These are phyloP conservation scores for Colletotrichum eremochloae DNA, from an alignment of 2,329 filamentous ascomycete species.

Conservation along the genomic window DNA sequence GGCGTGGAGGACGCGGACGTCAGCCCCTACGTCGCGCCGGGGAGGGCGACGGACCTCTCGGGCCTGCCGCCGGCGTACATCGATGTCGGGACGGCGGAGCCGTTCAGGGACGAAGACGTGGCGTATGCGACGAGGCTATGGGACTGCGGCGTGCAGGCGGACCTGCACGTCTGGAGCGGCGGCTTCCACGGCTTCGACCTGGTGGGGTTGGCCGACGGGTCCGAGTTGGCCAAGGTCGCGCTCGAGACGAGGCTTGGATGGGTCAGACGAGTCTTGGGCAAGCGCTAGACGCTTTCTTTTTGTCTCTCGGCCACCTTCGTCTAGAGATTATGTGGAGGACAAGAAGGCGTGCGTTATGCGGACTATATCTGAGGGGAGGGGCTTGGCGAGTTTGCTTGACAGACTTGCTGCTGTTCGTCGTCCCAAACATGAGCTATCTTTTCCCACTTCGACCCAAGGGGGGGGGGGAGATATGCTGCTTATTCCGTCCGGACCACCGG, in stretches of 20 bases:
- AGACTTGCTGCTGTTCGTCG: neutral
- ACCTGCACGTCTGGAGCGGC: conserved; percentile 60
- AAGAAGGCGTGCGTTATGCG: neutral
- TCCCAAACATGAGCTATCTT: conserved; percentile 3
- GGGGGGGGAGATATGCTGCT: neutral
- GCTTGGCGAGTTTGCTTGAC: too few relatives aligned
- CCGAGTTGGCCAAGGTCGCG: conserved; percentile 26
- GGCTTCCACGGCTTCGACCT: conserved; percentile 56
- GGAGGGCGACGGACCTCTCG: conserved; percentile 51
- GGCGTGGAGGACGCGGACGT: conserved; percentile 49
- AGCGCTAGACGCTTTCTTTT: neutral
- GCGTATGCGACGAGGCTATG: conserved; percentile 52
- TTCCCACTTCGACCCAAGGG: neutral
- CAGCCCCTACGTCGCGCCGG: conserved; percentile 53
- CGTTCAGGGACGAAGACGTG: conserved; percentile 55
- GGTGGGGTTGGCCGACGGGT: conserved; percentile 25
- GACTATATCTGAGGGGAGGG: too few relatives aligned
- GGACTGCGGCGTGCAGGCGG: conserved; percentile 55
- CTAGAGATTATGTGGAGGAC: too few relatives aligned
- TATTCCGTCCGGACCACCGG: conserved; percentile 30
- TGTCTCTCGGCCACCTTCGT: too few relatives aligned
- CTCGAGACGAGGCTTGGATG: conserved; percentile 38
- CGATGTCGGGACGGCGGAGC: conserved; percentile 52
- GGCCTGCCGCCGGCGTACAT: conserved; percentile 60
- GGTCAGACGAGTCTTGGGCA: conserved; percentile 18